Conservation (phyloP, 2,329 filamentous ascomycete species). For the Xylariaceae sp. region DNA sequence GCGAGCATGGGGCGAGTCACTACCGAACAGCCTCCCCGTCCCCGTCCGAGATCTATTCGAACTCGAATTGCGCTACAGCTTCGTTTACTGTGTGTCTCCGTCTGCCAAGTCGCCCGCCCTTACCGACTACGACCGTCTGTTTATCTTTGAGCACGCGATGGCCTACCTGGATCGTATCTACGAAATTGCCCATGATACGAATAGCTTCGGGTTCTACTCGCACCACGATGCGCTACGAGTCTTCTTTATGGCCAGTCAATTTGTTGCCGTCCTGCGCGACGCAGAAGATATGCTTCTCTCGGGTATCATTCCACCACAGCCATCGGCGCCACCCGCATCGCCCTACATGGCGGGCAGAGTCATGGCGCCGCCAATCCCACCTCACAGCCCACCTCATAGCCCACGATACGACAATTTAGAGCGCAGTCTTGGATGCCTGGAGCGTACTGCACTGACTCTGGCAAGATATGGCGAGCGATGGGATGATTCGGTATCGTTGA, state of each 20-base stretch:
- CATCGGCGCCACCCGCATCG: slow-evolving; percentile 39
- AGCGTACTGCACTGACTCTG: slow-evolving; percentile 49
- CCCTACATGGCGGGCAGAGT: slow-evolving; percentile 42
- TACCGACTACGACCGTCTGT: slow-evolving; percentile 67
- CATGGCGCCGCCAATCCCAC: slow-evolving; percentile 49
- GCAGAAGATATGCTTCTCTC: slow-evolving; percentile 53
- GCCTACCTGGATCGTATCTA: slow-evolving; percentile 74
- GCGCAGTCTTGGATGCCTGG: slow-evolving; percentile 51
- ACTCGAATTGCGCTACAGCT: slow-evolving; percentile 84
- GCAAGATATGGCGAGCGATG: slow-evolving; percentile 55
- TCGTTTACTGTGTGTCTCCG: slow-evolving; percentile 81
- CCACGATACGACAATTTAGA: slow-evolving; percentile 47
- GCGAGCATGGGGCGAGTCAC: slow-evolving; percentile 74
- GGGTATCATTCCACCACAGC: slow-evolving; percentile 42
- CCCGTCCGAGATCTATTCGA: slow-evolving; percentile 73
- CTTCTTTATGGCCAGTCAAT: slow-evolving; percentile 66
- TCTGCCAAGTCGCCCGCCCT: slow-evolving; percentile 68
- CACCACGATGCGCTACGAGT: slow-evolving; percentile 84
- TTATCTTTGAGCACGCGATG: slow-evolving; percentile 83
- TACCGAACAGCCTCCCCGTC: slow-evolving; percentile 60
- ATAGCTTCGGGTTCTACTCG: slow-evolving; percentile 65
- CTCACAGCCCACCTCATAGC: slow-evolving; percentile 36
- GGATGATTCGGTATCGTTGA: slow-evolving; percentile 51
- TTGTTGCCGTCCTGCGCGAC: slow-evolving; percentile 55
- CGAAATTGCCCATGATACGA: slow-evolving; percentile 55